Base-by-base conservation (phyloP, 345 rosid genomes). In the Abelmoschus esculentus region DNA sequence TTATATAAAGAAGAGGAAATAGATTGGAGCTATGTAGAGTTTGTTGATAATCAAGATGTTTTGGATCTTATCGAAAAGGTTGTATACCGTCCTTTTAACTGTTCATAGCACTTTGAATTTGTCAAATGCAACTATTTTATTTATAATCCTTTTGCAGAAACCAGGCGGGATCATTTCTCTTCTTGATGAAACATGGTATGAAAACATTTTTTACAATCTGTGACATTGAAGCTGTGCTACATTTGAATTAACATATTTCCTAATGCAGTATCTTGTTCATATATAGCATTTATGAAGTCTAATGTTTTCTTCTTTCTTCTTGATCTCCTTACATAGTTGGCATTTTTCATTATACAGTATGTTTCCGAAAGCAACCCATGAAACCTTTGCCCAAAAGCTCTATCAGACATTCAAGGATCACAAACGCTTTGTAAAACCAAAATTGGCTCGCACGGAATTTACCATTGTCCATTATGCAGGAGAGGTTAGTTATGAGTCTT, bases 31-130 rank as follows among this genome's bases (percentile, higher is more conserved):
- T 90, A 90, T 61, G 64, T 93, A 52, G 85, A 93, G 18, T 93
- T 89, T 74, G 75, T 90, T 71, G 98, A 93, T 78, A 93, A 93
- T 82, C 90, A 90, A 84, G 93, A 90, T 75, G 87, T 87, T 49
- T 78, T 93, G 76, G 93, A 90, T 79, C 89, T 93, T 34, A 87
- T 93, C 72, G 98, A 93, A 74, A 93, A 93, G 98, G 98, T 90
- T 71, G 53, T 29, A 55, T 67, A 60, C 46, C 11, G 70, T 13
- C 46, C 55, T 72, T 66, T 61, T 17, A 47, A 42, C 65, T 59
- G 67, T 52, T 40, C 31, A 29, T 29, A 29, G 31, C 31, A 29
- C 3, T 1, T 6, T 49, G 50, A 32, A 58, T 57, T n/a, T 6
- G 7, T 56, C 67, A 14, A 31, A 29, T 22, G 26, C 11, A 36